Conservation (phyloP, 2,329 filamentous ascomycete species). For the Fonsecaea nubica region DNA sequence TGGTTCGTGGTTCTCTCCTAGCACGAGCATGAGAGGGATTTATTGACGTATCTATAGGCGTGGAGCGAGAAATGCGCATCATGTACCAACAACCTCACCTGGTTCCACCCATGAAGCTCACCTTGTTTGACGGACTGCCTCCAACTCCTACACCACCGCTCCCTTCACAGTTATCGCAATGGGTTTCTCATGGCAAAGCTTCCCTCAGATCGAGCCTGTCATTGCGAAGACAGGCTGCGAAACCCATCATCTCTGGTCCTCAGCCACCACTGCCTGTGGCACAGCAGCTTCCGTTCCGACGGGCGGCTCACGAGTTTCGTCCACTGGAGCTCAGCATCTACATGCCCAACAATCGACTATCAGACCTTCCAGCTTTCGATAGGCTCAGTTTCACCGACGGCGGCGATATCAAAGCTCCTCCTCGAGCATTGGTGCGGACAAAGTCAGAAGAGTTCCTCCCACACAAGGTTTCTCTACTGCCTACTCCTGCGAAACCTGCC, state of each 20-base stretch:
- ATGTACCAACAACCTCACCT: conserved; percentile 54
- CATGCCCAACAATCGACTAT: conserved; percentile 51
- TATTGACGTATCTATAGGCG: conserved; percentile 40
- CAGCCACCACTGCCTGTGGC: conserved; percentile 27
- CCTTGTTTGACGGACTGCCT: conserved; percentile 51
- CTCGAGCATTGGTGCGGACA: conserved; percentile 44
- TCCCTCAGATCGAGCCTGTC: conserved; percentile 52
- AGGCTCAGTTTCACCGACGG: conserved; percentile 46
- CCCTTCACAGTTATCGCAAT: conserved; percentile 46
- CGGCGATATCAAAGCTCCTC: conserved; percentile 43
- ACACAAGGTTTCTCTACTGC: conserved; percentile 28
- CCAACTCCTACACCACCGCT: conserved; percentile 43
- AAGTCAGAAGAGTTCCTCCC: conserved; percentile 38
- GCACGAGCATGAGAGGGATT: conserved; percentile 1
- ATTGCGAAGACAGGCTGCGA: conserved; percentile 45
- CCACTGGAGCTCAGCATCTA: conserved; percentile 58
- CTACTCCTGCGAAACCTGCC: conserved; percentile 31
- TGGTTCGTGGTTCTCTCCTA: conserved; percentile 19
- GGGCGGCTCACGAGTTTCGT: conserved; percentile 43
- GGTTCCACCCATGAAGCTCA: conserved; percentile 55
- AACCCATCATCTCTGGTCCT: conserved; percentile 51
- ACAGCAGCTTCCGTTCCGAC: conserved; percentile 32
- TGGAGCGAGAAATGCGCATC: conserved; percentile 53
- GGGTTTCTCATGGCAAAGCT: conserved; percentile 49
- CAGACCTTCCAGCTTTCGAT: conserved; percentile 54